Base-by-base conservation (phyloP, 805 yeast genomes). In the Schwanniomyces polymorphus region DNA sequence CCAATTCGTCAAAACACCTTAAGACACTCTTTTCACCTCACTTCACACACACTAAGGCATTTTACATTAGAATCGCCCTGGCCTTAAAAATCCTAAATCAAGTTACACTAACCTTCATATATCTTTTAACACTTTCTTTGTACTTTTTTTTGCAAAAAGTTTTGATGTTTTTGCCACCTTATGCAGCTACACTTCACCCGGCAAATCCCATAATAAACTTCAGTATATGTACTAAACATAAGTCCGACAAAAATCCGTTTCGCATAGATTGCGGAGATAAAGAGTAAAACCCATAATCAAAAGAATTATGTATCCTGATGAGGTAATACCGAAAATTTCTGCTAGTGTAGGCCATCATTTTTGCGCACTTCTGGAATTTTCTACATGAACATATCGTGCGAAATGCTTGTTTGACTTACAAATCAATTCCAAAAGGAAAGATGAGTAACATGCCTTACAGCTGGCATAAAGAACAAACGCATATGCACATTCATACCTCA, bases 311-410 rank as follows among this genome's bases (percentile, higher is more conserved):
- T 31, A 14, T 7, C 34, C 34, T 7, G 5, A 31, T 31, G 6
- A n/a, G 17, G 34, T 31, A 31, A 31, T 18, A 7, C 34, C 34
- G 34, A 31, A 16, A 7, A 31, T 31, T 31, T 31, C 34, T 31
- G 34, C 34, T n/a, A 31, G 18, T 31, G 18, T n/a, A n/a, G 34
- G n/a, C 16, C n/a, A 14, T 18, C n/a, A n/a, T 10, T 10, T 35
- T 18, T 35, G 38, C 12, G 27, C 27, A 35, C 38, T 35, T 35
- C 38, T 35, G 27, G 38, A 35, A 35, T 35, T 18, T 35, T 35
- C 38, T 35, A 35, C n/a, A 35, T 35, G 38, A 12, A 21, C 38
- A 18, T 18, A 35, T n/a, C 12, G 27, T 35, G 34, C 34, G 34
- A 31, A n/a, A 18, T n/a, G n/a, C 34, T 31, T 31, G 8, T 4